A percentile compares a stretch with the other conserved stretches of the same genome.
Conservation (phyloP, 1,284 basidiomycete species). For the Ceratorhiza oryzae-sativae region DNA sequence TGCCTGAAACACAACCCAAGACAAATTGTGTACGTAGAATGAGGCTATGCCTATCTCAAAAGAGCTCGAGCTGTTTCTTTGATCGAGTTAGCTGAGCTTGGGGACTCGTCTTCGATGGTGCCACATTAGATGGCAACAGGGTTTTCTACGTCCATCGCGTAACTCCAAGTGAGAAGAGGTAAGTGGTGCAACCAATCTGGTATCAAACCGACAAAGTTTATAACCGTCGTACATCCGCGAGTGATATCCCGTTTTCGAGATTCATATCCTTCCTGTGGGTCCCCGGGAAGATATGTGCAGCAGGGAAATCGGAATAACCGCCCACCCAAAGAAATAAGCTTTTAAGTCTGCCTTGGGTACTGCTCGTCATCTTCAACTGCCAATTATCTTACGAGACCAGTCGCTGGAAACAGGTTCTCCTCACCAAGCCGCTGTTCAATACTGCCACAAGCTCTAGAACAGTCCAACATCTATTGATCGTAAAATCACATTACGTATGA, state of each 20-base stretch:
- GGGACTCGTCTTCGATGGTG: background rate
- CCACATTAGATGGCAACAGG: background rate
- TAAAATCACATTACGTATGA: no score
- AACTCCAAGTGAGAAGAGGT: background rate
- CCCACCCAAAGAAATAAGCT: background rate
- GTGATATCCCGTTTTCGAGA: background rate
- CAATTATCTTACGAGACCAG: no score
- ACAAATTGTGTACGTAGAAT: background rate
- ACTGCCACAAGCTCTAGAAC: no score
- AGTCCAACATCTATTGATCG: no score
- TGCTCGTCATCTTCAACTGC: no score
- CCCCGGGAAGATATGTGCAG: background rate
- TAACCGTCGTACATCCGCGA: background rate
- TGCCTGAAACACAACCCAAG: constrained; percentile 43
- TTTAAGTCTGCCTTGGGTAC: background rate
- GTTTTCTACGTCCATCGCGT: constrained; percentile 1
- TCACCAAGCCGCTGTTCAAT: no score
- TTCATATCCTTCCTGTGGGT: no score
- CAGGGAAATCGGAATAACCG: background rate
- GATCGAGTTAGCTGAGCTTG: background rate
- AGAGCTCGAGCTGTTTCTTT: no score
- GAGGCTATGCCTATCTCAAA: no score
- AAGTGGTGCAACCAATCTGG: background rate
- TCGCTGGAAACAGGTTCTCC: no score
- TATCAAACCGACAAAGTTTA: background rate